These are phyloP conservation scores for Colletotrichum brevisporum DNA, from an alignment of 2,329 filamentous ascomycete genomes.

Conservation along the genomic window DNA sequence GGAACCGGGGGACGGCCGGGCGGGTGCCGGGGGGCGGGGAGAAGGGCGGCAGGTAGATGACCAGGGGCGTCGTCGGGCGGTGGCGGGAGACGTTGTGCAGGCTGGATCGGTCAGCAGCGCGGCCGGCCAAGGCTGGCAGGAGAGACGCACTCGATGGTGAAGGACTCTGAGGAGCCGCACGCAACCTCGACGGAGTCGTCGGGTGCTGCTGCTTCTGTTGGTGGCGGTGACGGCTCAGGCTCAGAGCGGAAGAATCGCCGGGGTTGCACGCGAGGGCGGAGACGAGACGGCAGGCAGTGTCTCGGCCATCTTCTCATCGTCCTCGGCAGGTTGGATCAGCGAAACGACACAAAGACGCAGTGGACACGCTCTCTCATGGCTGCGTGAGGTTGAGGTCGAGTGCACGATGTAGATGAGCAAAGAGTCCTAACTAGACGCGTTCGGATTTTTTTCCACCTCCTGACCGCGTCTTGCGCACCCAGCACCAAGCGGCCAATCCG, in stretches of 20 bases:
- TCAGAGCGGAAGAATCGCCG: constrained; percentile 39
- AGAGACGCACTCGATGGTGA: constrained; percentile 64
- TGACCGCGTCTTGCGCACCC: constrained; percentile 2
- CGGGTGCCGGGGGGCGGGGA: constrained; percentile 49
- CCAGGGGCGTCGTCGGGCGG: constrained; percentile 58
- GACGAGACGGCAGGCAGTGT: constrained; percentile 31
- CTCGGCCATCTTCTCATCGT: constrained; percentile 40
- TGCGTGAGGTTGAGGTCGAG: neutral
- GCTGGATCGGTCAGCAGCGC: constrained; percentile 51
- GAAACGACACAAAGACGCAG: too few relatives aligned
- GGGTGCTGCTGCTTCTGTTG: neutral
- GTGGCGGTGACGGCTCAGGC: constrained; percentile 1
- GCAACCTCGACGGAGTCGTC: constrained; percentile 60
- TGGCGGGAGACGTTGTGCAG: constrained; percentile 62
- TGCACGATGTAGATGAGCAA: constrained; percentile 17
- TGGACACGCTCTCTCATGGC: neutral
- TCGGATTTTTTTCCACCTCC: constrained; percentile 1
- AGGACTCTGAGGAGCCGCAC: constrained; percentile 64
- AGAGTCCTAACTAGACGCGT: constrained; percentile 12
- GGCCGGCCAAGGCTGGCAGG: neutral
- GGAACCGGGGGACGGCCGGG: constrained; percentile 56
- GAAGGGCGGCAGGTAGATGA: constrained; percentile 70
- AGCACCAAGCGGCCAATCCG: neutral
- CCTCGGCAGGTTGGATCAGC: constrained; percentile 6
- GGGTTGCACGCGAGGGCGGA: constrained; percentile 16